Percentiles rank a stretch among this genome's conserved stretches.
phyloP scores from a whole-genome alignment of 2,329 filamentous ascomycete species.

The Colletotrichum liriopes region DNA sequence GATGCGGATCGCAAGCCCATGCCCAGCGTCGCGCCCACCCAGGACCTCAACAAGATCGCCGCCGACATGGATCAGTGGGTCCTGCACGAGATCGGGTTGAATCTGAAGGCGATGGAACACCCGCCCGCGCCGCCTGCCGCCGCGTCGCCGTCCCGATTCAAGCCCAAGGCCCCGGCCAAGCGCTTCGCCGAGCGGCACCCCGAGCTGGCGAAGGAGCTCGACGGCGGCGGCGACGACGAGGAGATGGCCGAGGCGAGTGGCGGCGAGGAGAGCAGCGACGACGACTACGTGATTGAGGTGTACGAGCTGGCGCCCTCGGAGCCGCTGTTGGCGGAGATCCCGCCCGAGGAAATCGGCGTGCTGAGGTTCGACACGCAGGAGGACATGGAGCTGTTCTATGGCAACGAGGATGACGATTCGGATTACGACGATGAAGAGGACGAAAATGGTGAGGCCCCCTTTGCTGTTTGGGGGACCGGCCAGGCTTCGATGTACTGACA shows the following conservation, averaged over 20 bases:
- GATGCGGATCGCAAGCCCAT: constrained; percentile 39
- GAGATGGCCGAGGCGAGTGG: constrained; percentile 59
- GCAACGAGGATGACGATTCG: constrained; percentile 72
- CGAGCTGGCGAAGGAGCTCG: constrained; percentile 49
- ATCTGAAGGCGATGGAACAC: constrained; percentile 64
- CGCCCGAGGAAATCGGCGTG: constrained; percentile 68
- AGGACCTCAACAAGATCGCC: constrained; percentile 66
- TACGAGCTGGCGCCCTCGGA: constrained; percentile 74
- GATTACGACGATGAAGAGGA: constrained; percentile 77
- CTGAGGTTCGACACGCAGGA: constrained; percentile 71
- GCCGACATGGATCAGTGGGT: constrained; percentile 73
- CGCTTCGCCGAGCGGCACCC: constrained; percentile 72
- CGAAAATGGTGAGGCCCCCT: constrained; percentile 69
- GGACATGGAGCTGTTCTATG: constrained; percentile 74
- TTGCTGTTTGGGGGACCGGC: neutral
- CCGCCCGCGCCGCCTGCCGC: constrained; percentile 47
- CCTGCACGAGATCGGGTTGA: constrained; percentile 70
- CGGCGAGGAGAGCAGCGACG: constrained; percentile 60
- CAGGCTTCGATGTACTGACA: neutral
- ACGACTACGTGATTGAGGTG: constrained; percentile 76
- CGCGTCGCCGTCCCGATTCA: constrained; percentile 59
- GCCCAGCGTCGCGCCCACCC: constrained; percentile 53
- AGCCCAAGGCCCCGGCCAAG: constrained; percentile 69
- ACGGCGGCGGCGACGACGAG: constrained; percentile 50
- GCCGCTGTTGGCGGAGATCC: constrained; percentile 62